These are phyloP conservation scores for Tieghemostelium lacteum DNA, from an alignment of 78 protist species.

Conservation along the genomic window DNA sequence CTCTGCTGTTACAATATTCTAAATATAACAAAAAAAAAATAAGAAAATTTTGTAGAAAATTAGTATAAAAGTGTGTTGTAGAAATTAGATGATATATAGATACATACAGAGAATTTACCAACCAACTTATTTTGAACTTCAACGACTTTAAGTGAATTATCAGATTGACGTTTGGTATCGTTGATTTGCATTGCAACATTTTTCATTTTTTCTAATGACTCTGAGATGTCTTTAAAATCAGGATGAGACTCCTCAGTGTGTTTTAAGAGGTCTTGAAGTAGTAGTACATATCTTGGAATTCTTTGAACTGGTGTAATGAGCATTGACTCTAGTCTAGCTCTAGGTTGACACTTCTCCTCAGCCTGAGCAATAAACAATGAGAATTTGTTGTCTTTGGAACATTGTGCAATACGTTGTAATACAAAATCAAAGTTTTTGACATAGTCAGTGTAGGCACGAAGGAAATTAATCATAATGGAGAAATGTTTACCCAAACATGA, in stretches of 20 bases:
- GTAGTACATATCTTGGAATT: conserved; percentile 68
- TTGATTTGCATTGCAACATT: conserved; percentile 62
- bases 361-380: conserved; percentile 24
- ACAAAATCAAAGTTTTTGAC: conserved; percentile 71
- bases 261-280: conserved; percentile 68
- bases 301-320: conserved; percentile 74
- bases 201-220: conserved; percentile 39
- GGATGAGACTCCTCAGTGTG: conserved; percentile 76
- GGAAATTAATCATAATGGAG: conserved; percentile 34
- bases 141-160: conserved; percentile 68
- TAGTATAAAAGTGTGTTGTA: neutral
- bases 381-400: conserved; percentile 50
- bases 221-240: conserved; percentile 32
- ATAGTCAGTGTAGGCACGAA: conserved; percentile 72
- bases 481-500: conserved; percentile 39
- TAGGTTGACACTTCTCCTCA: conserved; percentile 41
- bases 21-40: neutral
- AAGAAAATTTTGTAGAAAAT: neutral
- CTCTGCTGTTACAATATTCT: conserved; percentile 68
- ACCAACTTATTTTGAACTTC: conserved; percentile 66
- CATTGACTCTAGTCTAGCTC: conserved; percentile 65
- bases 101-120: conserved; percentile 68
- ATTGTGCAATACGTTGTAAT: conserved; percentile 36
- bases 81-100: neutral
- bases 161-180: conserved; percentile 74